A percentile compares a stretch with the other conserved stretches of the same genome.
phyloP scores from a whole-genome alignment of 805 yeast species.

The Pichia thaimueangensis region DNA sequence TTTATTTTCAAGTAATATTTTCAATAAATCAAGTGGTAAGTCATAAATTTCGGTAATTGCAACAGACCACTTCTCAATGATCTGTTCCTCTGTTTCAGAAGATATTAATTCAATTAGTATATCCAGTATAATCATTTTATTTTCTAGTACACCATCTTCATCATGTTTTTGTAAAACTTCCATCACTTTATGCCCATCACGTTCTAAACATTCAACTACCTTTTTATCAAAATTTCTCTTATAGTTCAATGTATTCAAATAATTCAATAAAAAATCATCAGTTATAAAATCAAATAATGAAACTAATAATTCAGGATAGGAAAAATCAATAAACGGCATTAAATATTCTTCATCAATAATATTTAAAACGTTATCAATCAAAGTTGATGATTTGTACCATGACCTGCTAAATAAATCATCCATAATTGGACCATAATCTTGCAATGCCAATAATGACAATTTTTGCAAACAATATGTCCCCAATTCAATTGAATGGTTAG shows the following conservation, averaged over 20 bases:
- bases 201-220: constrained; percentile 43
- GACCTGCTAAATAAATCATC: constrained; percentile 22
- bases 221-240: constrained; percentile 24
- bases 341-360: constrained; percentile 25
- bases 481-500: constrained; percentile 19
- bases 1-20: constrained; percentile 51
- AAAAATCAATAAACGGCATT: constrained; percentile 24
- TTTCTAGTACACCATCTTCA: constrained; percentile 20
- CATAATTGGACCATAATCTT: constrained; percentile 22
- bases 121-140: constrained; percentile 48
- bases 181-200: constrained; percentile 55
- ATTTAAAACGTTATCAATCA: constrained; percentile 22
- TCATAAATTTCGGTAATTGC: constrained; percentile 65
- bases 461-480: constrained; percentile 25
- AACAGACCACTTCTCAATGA: constrained; percentile 35
- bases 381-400: constrained; percentile 27
- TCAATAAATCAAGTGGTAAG: constrained; percentile 66
- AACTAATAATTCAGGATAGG: constrained; percentile 26
- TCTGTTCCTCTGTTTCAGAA: constrained; percentile 38
- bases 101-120: constrained; percentile 51
- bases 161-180: constrained; percentile 43
- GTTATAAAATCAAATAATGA: constrained; percentile 28
- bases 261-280: constrained; percentile 36
- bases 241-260: constrained; percentile 22
- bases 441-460: constrained; percentile 21